These are phyloP conservation scores for Blechomonas ayalai DNA, from an alignment of 208 protist genomes.

Conservation along the genomic window DNA sequence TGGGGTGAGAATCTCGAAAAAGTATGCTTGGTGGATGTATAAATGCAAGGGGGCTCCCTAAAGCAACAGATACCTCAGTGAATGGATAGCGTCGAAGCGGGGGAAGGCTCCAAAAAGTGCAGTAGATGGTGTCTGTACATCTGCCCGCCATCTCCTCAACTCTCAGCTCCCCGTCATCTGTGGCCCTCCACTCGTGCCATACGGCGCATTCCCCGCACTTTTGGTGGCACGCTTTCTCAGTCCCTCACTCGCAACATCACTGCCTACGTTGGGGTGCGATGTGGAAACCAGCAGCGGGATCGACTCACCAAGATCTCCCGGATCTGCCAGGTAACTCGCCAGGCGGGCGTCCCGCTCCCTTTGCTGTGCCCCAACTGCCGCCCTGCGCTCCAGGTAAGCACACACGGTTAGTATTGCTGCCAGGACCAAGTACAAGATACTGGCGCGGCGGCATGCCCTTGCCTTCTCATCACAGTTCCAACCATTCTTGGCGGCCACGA, in stretches of 20 bases:
- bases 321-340: conserved; percentile 8
- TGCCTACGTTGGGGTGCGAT: not conserved
- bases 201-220: no score
- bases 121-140: not conserved
- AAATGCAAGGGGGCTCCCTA: no score
- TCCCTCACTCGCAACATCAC: not conserved
- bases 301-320: conserved; percentile 4
- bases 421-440: conserved; percentile 56
- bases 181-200: no score
- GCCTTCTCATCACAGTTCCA: conserved; percentile 67
- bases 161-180: conserved; percentile 3
- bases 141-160: not conserved
- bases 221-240: not conserved
- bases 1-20: no score
- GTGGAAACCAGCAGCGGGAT: conserved; percentile 12
- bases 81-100: no score
- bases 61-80: no score
- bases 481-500: conserved; percentile 29
- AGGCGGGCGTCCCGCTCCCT: not conserved
- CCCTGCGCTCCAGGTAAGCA: conserved; percentile 1
- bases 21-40: no score
- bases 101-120: no score
- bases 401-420: conserved; percentile 27
- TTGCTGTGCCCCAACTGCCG: not conserved
- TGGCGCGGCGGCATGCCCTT: conserved; percentile 45